These are phyloP conservation scores for Obelidium mucronatum DNA, from an alignment of 192 early-diverging fungal genomes.

Conservation along the genomic window DNA sequence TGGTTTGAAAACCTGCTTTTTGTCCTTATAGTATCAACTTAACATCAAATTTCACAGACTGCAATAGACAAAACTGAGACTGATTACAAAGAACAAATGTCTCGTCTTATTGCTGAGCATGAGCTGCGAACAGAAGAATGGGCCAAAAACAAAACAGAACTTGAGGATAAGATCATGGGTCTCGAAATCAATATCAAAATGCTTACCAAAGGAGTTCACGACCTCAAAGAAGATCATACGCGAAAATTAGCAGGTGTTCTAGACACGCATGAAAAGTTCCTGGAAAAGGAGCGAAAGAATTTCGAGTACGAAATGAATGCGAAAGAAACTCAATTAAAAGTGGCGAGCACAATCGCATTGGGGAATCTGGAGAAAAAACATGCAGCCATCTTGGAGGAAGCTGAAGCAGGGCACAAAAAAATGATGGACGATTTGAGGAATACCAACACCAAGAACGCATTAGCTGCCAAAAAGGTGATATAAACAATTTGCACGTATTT, in stretches of 20 bases:
- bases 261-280: constrained; percentile 23
- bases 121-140: constrained; percentile 25
- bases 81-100: constrained; percentile 37
- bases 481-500: neutral
- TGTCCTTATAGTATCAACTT: neutral
- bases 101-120: constrained; percentile 16
- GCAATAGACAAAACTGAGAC: constrained; percentile 35
- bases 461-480: constrained; percentile 52
- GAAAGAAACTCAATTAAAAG: constrained; percentile 57
- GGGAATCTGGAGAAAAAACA: constrained; percentile 48
- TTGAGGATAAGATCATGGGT: constrained; percentile 32
- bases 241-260: constrained; percentile 19
- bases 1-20: constrained; percentile 20
- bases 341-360: constrained; percentile 45
- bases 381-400: constrained; percentile 36
- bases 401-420: constrained; percentile 42
- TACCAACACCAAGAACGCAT: constrained; percentile 40
- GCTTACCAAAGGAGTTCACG: constrained; percentile 23
- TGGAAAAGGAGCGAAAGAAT: constrained; percentile 38
- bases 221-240: constrained; percentile 39
- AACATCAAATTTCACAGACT: neutral
- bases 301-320: constrained; percentile 47
- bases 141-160: constrained; percentile 19
- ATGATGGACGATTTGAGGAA: constrained; percentile 53
- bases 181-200: constrained; percentile 39